phyloP scores from a whole-genome alignment of 805 yeast species.

The Pichia ethanolica region DNA sequence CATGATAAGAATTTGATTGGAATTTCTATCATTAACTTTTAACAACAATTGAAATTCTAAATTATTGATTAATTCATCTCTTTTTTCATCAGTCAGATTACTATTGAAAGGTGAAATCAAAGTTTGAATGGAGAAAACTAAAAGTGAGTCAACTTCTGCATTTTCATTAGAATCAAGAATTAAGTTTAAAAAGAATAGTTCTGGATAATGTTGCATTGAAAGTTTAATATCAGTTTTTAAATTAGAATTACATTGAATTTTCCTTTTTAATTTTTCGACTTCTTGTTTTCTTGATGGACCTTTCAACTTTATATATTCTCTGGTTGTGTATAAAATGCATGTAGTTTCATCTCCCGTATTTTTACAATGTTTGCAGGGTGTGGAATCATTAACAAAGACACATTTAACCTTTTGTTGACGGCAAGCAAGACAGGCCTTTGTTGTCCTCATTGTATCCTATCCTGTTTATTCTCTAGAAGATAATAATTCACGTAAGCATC shows the following conservation, averaged over 20 bases:
- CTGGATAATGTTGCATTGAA: not conserved
- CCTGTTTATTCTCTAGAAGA: no score
- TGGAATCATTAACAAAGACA: not conserved
- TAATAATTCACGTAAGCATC: no score
- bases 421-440: not conserved
- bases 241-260: not conserved
- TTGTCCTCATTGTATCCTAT: not conserved
- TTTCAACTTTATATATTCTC: not conserved
- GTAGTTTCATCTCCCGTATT: not conserved
- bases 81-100: not conserved
- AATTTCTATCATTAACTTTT: not conserved
- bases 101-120: not conserved
- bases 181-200: not conserved
- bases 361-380: not conserved
- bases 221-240: not conserved
- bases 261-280: not conserved
- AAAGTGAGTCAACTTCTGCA: not conserved
- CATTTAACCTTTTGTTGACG: not conserved
- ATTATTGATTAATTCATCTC: not conserved
- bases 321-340: not conserved
- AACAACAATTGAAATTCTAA: not conserved
- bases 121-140: not conserved
- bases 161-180: not conserved
- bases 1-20: not conserved
- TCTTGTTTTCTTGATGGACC: not conserved